Evolutionary conservation across 2,329 filamentous ascomycete genomes (phyloP), one percentile per base, ranked within the genome.

Genomic region (Tympanopsis confertula): DNA sequence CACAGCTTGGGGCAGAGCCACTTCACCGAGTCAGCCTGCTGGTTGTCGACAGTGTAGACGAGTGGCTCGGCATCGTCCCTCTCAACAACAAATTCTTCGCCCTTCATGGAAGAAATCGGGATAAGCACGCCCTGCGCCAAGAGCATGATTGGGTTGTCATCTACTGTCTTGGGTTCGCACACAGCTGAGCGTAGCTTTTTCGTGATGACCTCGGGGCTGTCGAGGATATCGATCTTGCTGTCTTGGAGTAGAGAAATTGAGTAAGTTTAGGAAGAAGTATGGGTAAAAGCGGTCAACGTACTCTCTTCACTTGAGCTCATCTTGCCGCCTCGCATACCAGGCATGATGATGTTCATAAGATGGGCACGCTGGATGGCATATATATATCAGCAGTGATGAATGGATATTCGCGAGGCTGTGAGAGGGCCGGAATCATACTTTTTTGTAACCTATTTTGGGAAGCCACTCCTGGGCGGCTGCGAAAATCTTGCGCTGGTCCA

Each of bases 371-470:
- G 15, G 24, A n/a, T 28, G n/a, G 24, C n/a, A 28, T 28, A n/a
- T 28, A n/a, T 10, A n/a, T n/a, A 28, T 28, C 10, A 28, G n/a
- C 10, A 10, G n/a, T 28, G 24, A 28, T 10, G 10, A 10, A 28
- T 28, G 24, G 10, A n/a, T 10, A 10, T 10, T 10, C n/a, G 24
- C 24, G 10, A n/a, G 10, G 24, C 24, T 28, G 24, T n/a, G n/a
- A n/a, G n/a, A n/a, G n/a, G n/a, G n/a, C n/a, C n/a, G n/a, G n/a
- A n/a, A n/a, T n/a, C n/a, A n/a, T n/a, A 28, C 24, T n/a, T 28
- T 28, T 47, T 75, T 76, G 69, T 94, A 95, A 37, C 86, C 87
- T 35, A 98, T 64, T 58, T 82, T 86, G 12, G 87, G 86, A 20
- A 95, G 63, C 61, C 81, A 82, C 47, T 95, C 89, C 46, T 82